Evolutionary conservation across 345 rosid species (phyloP), one percentile per base, ranked within the genome.

Genomic region (Populus alba): DNA sequence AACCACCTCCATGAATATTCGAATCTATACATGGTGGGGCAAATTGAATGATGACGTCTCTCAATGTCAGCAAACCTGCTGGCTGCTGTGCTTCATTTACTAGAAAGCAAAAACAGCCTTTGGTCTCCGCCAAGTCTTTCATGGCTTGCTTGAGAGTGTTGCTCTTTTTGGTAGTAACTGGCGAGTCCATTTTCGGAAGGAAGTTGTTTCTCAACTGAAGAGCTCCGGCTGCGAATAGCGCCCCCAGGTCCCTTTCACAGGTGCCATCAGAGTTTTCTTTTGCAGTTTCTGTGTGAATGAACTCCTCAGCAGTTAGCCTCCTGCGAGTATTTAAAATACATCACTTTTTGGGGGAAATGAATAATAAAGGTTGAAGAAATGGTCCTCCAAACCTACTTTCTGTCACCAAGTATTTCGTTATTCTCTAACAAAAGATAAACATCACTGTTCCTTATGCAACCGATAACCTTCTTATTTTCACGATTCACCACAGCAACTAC

Each of bases 101-200:
- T 13, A 73, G 66, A 70, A 85, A 82, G 81, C 81, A 62, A 68
- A 71, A 62, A 66, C 41, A 77, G 73, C 81, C n/a, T 55, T 83
- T 79, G 17, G 81, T 72, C 59, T 75, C 82, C 25, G 81, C 83
- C 71, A 83, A 55, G 2, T 78, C 76, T 29, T 78, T 63, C 91
- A 88, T 87, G 12, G 84, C 86, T 45, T 87, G 82, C 83, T 85
- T 87, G 63, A 88, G 87, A 2, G 86, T 65, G 75, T 82, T 77
- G 0, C 77, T 82, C 71, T 74, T 81, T 75, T 73, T 77, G 77
- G 72, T 66, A 18, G 79, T 82, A 51, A 79, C 71, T 0, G 85
- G 86, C 6, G 76, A 73, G 77, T 85, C 81, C 87, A 89, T 87
- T 81, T 80, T 82, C 4, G 88, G 84, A 11, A 59, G 80, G 80